Conservation (phyloP, 805 yeast genomes). For the Suhomyces pyralidae region DNA sequence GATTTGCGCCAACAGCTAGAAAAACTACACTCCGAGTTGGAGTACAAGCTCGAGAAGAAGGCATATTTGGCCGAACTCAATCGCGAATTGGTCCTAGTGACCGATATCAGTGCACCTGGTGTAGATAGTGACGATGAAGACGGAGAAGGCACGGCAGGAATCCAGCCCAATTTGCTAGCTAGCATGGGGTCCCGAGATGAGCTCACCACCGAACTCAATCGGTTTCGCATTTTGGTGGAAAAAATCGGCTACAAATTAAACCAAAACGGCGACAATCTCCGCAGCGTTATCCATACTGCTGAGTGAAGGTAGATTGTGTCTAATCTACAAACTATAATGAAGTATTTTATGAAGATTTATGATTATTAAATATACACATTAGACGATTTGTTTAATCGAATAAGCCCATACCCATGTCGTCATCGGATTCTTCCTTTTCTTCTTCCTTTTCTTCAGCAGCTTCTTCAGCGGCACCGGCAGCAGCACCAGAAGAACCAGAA, state of each 20-base stretch:
- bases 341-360: neutral
- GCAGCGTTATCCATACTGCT: slow-evolving; percentile 1
- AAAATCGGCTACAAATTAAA: slow-evolving; percentile 14
- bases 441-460: slow-evolving; percentile 64
- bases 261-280: neutral
- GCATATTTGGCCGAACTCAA: slow-evolving; percentile 21
- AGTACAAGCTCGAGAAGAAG: slow-evolving; percentile 29
- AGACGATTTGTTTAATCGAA: slow-evolving; percentile 69
- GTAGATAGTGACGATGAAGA: slow-evolving; percentile 22
- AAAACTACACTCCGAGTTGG: slow-evolving; percentile 15
- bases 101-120: neutral
- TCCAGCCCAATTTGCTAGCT: slow-evolving; percentile 10
- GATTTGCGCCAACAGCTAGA: slow-evolving; percentile 15
- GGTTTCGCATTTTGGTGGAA: slow-evolving; percentile 28
- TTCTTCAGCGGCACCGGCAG: slow-evolving; percentile 67
- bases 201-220: slow-evolving; percentile 18
- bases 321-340: too few species aligned
- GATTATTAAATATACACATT: slow-evolving; percentile 1
- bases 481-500: slow-evolving; percentile 68
- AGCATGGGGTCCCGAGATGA: neutral
- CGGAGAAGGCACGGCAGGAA: neutral
- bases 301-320: too few species aligned
- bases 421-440: slow-evolving; percentile 58
- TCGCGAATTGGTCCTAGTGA: slow-evolving; percentile 5
- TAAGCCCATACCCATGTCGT: slow-evolving; percentile 93